Conservation (phyloP, 192 early-diverging fungal species). For the Chytriomyces sp. region DNA sequence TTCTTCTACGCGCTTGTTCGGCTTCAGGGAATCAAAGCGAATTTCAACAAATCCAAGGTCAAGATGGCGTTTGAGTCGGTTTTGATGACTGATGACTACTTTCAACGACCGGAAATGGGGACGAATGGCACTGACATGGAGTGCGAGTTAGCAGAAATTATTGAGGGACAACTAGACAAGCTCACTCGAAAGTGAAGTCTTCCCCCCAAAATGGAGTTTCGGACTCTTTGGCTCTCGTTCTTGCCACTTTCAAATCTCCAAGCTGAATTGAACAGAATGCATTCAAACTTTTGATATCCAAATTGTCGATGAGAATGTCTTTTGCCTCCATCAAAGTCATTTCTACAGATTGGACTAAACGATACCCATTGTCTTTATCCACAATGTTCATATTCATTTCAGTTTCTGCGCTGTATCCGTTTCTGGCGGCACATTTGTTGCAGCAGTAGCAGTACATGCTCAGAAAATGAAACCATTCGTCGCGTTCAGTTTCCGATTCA, state of each 20-base stretch:
- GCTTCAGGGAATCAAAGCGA: slow-evolving; percentile 27
- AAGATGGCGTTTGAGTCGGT: slow-evolving; percentile 33
- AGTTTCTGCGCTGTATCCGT: slow-evolving; percentile 23
- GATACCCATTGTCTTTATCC: slow-evolving; percentile 21
- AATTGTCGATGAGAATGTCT: slow-evolving; percentile 28
- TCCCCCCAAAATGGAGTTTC: slow-evolving; percentile 55
- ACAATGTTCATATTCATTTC: slow-evolving; percentile 10
- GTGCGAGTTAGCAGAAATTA: not conserved
- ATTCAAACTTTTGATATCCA: not conserved
- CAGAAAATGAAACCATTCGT: slow-evolving; percentile 39
- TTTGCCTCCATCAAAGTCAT: slow-evolving; percentile 47
- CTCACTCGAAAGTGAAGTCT: slow-evolving; percentile 39
- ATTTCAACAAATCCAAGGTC: slow-evolving; percentile 49
- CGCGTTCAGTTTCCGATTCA: slow-evolving; percentile 35
- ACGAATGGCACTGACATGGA: slow-evolving; percentile 34
- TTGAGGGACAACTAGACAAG: not conserved
- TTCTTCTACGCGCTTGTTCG: slow-evolving; percentile 29
- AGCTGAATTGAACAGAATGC: slow-evolving; percentile 38
- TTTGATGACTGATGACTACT: slow-evolving; percentile 38
- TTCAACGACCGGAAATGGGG: slow-evolving; percentile 36
- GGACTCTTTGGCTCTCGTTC: slow-evolving; percentile 39
- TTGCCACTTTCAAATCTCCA: slow-evolving; percentile 49
- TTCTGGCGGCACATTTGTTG: slow-evolving; percentile 9
- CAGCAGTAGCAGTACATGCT: slow-evolving; percentile 36
- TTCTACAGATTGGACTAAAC: slow-evolving; percentile 22